Percentiles rank a stretch among this genome's conserved stretches.
phyloP scores from a whole-genome alignment of 2,329 filamentous ascomycete species.

The Thelonectria discophora region DNA sequence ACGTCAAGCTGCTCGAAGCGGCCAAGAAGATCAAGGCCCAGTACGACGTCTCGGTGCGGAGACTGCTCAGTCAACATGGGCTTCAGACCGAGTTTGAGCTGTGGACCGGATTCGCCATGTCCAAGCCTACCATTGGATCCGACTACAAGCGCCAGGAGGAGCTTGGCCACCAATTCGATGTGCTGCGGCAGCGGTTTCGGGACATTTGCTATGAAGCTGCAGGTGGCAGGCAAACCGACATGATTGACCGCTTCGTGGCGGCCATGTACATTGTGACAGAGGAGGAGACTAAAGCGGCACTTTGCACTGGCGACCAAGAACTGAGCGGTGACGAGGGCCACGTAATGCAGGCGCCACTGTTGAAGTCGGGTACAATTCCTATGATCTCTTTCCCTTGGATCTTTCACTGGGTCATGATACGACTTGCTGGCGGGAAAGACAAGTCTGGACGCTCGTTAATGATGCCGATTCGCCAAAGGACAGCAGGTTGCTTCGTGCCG shows the following conservation, averaged over 20 bases:
- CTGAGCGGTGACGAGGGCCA: constrained; percentile 47
- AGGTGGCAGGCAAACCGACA: constrained; percentile 64
- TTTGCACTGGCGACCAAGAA: constrained; percentile 53
- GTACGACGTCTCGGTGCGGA: constrained; percentile 80
- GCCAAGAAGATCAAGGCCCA: constrained; percentile 74
- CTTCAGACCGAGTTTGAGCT: constrained; percentile 91
- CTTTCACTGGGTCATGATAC: constrained; percentile 69
- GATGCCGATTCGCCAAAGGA: constrained; percentile 24
- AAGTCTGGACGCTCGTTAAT: constrained; percentile 31
- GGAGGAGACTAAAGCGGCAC: constrained; percentile 70
- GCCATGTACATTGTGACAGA: constrained; percentile 90
- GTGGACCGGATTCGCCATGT: constrained; percentile 85
- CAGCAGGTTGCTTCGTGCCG: background rate
- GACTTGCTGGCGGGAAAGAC: constrained; percentile 43
- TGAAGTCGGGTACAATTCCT: constrained; percentile 67
- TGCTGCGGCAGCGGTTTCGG: constrained; percentile 75
- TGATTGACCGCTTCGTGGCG: constrained; percentile 76
- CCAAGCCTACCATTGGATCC: constrained; percentile 73
- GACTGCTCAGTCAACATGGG: constrained; percentile 85
- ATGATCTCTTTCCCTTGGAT: constrained; percentile 96
- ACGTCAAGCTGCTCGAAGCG: constrained; percentile 62
- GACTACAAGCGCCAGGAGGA: constrained; percentile 92
- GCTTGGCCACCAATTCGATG: constrained; percentile 72
- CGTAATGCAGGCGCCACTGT: constrained; percentile 30
- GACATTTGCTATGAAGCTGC: constrained; percentile 71